These are phyloP conservation scores for Pestalotiopsis sp. DNA, from an alignment of 2,329 filamentous ascomycete genomes.

Conservation along the genomic window DNA sequence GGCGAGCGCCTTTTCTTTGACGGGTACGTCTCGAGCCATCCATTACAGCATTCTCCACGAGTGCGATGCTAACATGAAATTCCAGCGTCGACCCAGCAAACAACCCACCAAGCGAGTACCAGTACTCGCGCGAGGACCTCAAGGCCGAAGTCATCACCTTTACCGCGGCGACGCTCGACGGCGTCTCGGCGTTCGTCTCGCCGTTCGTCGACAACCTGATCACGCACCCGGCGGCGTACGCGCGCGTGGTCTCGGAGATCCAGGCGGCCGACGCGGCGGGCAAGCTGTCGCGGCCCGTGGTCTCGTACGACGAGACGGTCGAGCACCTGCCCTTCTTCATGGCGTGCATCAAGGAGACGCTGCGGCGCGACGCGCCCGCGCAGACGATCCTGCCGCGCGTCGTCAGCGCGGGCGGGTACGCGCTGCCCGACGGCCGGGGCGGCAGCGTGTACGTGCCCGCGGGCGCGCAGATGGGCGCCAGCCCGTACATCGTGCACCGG, in stretches of 20 bases:
- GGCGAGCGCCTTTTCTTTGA: neutral
- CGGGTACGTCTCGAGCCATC: neutral
- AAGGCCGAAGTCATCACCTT: neutral
- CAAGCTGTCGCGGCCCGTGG: conserved; percentile 4
- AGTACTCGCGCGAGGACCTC: neutral
- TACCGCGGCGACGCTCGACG: neutral
- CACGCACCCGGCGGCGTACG: conserved; percentile 6
- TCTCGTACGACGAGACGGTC: conserved; percentile 7
- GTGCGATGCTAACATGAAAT: neutral
- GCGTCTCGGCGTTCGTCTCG: neutral
- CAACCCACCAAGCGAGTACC: neutral
- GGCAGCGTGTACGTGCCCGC: conserved; percentile 1
- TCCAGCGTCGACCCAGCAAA: neutral
- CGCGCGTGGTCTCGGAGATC: conserved; percentile 9
- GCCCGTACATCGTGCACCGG: conserved; percentile 13
- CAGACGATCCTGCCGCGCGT: conserved; percentile 15
- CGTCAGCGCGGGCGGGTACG: conserved; percentile 9
- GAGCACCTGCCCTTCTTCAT: neutral
- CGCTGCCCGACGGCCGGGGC: neutral
- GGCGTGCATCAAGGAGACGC: conserved; percentile 11
- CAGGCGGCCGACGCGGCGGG: conserved; percentile 6
- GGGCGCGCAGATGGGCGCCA: conserved; percentile 11
- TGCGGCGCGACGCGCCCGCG: conserved; percentile 10
- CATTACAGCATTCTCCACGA: neutral
- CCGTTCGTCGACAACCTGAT: neutral